Evolutionary conservation across 2,329 filamentous ascomycete species (phyloP), one percentile per base, ranked within the genome.

Genomic region (Alternaria angustiovoidea): DNA sequence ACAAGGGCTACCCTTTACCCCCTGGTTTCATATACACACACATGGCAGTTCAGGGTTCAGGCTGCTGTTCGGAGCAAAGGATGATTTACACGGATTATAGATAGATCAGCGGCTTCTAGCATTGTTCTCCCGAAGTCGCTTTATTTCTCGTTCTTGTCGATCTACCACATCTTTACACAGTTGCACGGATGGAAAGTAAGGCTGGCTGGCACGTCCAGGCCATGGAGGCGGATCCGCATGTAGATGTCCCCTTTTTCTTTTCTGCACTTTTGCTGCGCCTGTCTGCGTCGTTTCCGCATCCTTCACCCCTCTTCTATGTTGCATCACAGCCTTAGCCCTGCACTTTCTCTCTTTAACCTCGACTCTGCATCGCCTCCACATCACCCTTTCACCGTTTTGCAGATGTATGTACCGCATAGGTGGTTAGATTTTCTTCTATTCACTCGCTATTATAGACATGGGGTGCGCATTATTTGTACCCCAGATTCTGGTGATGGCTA

Each of bases 401-500:
- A 26, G 28, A 24, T 16, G 24, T 20, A 26, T 24, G 32, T 49
- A 49, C 32, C 26, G 26, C 49, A 34, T 18, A 30, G 24, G 14
- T 7, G 46, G 46, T 48, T 24, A 48, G 46, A 36, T 32, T 20
- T 20, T 51, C 26, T 48, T 48, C 18, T 5, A 11, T 49, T 36
- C 48, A 30, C 38, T 42, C 14, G 24, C 16, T 43, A 32, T 30
- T 51, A 56, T 51, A 42, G 44, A 56, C 54, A 51, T 28, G 54
- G 46, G 32, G 46, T 49, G 46, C 36, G 46, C 32, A 49, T 36
- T 44, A 43, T 43, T 41, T 36, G 51, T 51, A 51, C 46, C 46
- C 46, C 44, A 26, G 46, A 51, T 56, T 39, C 36, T 51, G 54
- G 54, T 56, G 16, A 36, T 43, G 44, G 54, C 46, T 51, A 56